Evolutionary conservation across 371 early-diverging fungal genomes (phyloP).

Genomic region (Smittium culicis): DNA sequence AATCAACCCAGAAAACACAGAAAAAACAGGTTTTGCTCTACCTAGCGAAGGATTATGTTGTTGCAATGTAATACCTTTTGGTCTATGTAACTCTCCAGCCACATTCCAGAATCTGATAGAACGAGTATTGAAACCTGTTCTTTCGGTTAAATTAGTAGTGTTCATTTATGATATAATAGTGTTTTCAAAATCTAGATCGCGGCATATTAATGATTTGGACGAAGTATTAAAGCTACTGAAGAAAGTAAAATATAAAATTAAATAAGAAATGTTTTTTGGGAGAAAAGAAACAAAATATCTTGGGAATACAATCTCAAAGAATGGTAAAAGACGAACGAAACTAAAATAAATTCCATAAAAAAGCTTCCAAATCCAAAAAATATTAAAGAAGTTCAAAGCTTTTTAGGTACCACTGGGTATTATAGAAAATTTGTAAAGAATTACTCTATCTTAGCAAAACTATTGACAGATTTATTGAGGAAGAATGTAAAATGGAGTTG

Average conservation of each 20-base stretch:
- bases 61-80: slow-evolving; percentile 18
- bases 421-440: slow-evolving; percentile 21
- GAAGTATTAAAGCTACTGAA: slow-evolving; percentile 1
- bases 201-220: slow-evolving; percentile 11
- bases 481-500: slow-evolving; percentile 4
- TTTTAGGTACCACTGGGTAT: slow-evolving; percentile 30
- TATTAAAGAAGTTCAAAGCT: slow-evolving; percentile 11
- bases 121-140: slow-evolving; percentile 12
- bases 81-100: slow-evolving; percentile 18
- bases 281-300: slow-evolving; percentile 3
- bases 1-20: slow-evolving; percentile 15
- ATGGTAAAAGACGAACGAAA: slow-evolving; percentile 11
- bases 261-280: slow-evolving; percentile 16
- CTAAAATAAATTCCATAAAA: slow-evolving; percentile 13
- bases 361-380: slow-evolving; percentile 12
- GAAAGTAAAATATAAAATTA: slow-evolving; percentile 14
- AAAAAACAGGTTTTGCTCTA: slow-evolving; percentile 37
- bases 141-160: slow-evolving; percentile 11
- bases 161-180: slow-evolving; percentile 19
- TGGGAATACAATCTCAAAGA: slow-evolving; percentile 2
- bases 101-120: slow-evolving; percentile 22
- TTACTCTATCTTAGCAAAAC: slow-evolving; percentile 14
- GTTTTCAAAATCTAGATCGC: slow-evolving; percentile 2
- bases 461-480: slow-evolving; percentile 18
- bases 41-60: slow-evolving; percentile 11